A percentile compares a stretch with the other conserved stretches of the same genome.
Evolutionary conservation across 75 land plant species (phyloP).

Genomic region (Chamaecyparis obtusa): DNA sequence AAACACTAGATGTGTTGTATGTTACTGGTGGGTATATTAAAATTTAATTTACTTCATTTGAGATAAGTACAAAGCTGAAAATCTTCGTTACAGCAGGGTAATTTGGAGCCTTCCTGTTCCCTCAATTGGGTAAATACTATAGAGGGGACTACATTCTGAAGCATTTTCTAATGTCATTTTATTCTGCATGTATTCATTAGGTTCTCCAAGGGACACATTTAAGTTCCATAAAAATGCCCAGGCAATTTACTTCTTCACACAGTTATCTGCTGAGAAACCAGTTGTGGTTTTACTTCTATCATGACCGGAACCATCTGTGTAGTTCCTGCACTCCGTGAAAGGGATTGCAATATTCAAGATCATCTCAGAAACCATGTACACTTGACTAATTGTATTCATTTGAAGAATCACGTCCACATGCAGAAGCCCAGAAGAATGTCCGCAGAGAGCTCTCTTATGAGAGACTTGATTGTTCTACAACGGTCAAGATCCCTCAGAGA

Average conservation of each 20-base stretch:
- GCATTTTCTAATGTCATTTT: not conserved
- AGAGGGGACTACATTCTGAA: not conserved
- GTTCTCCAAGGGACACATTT: not conserved
- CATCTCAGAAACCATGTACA: slow-evolving; percentile 81
- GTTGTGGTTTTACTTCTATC: slow-evolving; percentile 30
- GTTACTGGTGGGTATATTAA: not conserved
- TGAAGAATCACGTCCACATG: slow-evolving; percentile 86
- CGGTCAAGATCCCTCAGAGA: slow-evolving; percentile 75
- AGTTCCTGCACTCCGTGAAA: slow-evolving; percentile 38
- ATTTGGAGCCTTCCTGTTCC: not conserved
- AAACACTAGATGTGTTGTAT: not conserved
- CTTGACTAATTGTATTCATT: slow-evolving; percentile 90
- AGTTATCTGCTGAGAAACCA: not conserved
- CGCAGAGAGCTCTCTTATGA: slow-evolving; percentile 65
- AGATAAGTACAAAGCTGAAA: not conserved
- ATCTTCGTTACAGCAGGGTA: not conserved
- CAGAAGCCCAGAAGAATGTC: slow-evolving; percentile 47
- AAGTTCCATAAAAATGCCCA: slow-evolving; percentile 3
- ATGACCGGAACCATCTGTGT: slow-evolving; percentile 45
- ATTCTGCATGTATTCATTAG: slow-evolving; percentile 7
- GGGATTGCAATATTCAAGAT: slow-evolving; percentile 51
- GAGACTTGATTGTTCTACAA: slow-evolving; percentile 75
- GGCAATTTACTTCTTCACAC: not conserved
- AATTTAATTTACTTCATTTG: not conserved
- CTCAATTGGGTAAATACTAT: not conserved